These are phyloP conservation scores for Botrytis hyacinthi DNA, from an alignment of 2,329 filamentous ascomycete species.

Conservation along the genomic window DNA sequence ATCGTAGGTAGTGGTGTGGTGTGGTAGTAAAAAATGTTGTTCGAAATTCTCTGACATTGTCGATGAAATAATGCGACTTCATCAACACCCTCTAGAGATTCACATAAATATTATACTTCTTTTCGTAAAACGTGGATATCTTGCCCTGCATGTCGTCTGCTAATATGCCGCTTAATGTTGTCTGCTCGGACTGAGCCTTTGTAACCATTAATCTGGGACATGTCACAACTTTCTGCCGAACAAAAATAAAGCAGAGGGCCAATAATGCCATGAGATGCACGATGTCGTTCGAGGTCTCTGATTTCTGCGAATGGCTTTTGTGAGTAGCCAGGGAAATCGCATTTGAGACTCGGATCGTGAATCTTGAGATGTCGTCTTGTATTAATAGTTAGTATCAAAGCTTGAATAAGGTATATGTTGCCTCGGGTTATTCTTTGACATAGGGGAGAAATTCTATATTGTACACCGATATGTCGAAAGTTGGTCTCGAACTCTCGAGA, in stretches of 20 bases:
- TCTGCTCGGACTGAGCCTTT: not conserved
- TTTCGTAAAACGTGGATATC: not conserved
- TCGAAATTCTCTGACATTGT: not conserved
- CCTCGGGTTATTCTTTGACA: no score
- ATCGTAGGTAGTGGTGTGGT: no score
- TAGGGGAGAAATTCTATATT: no score
- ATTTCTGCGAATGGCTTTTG: not conserved
- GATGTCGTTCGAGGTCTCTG: not conserved
- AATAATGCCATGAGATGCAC: not conserved
- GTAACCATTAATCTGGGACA: not conserved
- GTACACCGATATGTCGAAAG: no score
- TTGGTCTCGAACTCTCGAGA: no score
- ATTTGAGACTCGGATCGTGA: not conserved
- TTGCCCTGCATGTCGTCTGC: not conserved
- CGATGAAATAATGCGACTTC: not conserved
- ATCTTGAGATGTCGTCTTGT: not conserved
- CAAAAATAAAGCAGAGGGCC: not conserved
- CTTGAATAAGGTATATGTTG: not conserved
- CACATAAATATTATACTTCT: not conserved
- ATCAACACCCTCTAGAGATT: not conserved
- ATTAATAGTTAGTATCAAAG: not conserved
- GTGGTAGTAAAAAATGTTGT: not conserved
- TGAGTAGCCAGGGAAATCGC: not conserved
- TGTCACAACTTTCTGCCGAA: not conserved
- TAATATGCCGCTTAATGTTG: not conserved